Evolutionary conservation across 106 monocot species (phyloP).

Genomic region (Gastrodia elata): DNA sequence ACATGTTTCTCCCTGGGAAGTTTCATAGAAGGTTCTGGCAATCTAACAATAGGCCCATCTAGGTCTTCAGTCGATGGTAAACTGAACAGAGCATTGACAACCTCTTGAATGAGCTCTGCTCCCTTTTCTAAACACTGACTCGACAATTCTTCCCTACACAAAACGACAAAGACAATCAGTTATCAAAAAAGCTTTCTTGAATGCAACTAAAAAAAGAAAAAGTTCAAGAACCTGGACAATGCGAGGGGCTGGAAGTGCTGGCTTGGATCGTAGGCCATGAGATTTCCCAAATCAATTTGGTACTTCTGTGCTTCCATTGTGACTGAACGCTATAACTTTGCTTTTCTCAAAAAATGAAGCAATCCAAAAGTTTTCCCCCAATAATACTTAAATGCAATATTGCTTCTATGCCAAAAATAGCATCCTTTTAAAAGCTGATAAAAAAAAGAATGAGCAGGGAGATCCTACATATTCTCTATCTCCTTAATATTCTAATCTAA

Average conservation of each 20-base stretch:
- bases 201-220: not conserved
- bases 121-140: slow-evolving; percentile 46
- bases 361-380: no score
- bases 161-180: not conserved
- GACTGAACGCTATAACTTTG: no score
- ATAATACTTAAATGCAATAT: no score
- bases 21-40: slow-evolving; percentile 45
- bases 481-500: no score
- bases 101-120: slow-evolving; percentile 52
- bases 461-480: no score
- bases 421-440: no score
- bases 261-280: slow-evolving; percentile 56
- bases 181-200: not conserved
- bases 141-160: slow-evolving; percentile 40
- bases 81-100: slow-evolving; percentile 54
- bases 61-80: slow-evolving; percentile 49
- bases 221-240: slow-evolving; percentile 24
- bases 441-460: no score
- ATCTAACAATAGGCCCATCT: slow-evolving; percentile 51
- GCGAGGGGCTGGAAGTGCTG: slow-evolving; percentile 51
- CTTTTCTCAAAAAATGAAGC: no score
- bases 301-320: slow-evolving; percentile 21
- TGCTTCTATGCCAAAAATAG: no score
- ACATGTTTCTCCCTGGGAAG: slow-evolving; percentile 83
- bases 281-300: slow-evolving; percentile 79